phyloP scores from a whole-genome alignment of 768 basidiomycete species.

The Panellus pusillus region DNA sequence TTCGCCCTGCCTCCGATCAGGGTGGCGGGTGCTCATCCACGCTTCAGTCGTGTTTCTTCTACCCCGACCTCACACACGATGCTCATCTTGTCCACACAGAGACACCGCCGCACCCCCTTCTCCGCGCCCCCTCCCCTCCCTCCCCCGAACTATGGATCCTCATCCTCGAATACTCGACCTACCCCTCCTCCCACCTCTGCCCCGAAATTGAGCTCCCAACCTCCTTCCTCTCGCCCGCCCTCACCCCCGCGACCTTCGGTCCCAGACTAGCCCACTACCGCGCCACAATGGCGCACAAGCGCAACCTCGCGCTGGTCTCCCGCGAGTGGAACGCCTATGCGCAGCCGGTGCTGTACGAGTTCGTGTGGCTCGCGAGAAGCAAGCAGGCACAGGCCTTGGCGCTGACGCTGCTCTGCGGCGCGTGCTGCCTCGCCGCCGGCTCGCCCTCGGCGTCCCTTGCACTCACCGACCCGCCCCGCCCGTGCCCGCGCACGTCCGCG shows the following conservation, averaged over 20 bases:
- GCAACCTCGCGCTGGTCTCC: constrained; percentile 52
- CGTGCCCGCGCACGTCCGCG: constrained; percentile 24
- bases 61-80: too few species aligned
- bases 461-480: background rate
- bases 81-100: too few species aligned
- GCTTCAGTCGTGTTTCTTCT: too few species aligned
- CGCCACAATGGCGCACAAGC: constrained; percentile 48
- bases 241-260: constrained; percentile 34
- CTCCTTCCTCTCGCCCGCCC: constrained; percentile 55
- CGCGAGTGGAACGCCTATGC: constrained; percentile 53
- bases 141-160: constrained; percentile 69
- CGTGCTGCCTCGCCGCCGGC: constrained; percentile 4
- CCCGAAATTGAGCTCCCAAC: constrained; percentile 40
- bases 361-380: constrained; percentile 65
- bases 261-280: constrained; percentile 46
- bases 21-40: too few species aligned
- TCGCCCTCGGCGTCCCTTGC: background rate
- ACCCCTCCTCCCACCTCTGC: constrained; percentile 26
- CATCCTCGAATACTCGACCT: constrained; percentile 59
- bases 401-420: constrained; percentile 22
- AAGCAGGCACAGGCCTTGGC: constrained; percentile 49
- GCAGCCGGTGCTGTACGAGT: constrained; percentile 62
- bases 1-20: too few species aligned
- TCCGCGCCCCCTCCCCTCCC: constrained; percentile 31
- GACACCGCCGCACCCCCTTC: too few species aligned